Evolutionary conservation across 805 yeast species (phyloP).

Genomic region (Saturnispora bothae): DNA sequence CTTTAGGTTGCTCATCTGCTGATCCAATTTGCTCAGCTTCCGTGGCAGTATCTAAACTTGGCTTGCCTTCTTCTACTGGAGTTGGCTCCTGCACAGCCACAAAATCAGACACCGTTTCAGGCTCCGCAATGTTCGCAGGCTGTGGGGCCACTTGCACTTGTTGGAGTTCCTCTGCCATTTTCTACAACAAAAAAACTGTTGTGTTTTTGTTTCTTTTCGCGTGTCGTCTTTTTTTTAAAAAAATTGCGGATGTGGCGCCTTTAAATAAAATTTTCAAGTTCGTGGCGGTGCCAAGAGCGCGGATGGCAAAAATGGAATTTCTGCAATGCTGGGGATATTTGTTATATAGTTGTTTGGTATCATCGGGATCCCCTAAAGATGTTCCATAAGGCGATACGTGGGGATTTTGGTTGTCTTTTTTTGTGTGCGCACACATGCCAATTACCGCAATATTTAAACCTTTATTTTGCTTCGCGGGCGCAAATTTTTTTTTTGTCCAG

Average conservation of each 20-base stretch:
- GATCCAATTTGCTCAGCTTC: neutral
- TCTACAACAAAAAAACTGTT: neutral
- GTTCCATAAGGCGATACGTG: too few species aligned
- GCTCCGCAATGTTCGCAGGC: neutral
- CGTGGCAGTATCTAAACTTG: neutral
- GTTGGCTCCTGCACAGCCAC: neutral
- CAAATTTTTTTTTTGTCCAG: neutral
- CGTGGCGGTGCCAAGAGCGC: too few species aligned
- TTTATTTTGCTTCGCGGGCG: neutral
- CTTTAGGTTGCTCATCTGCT: neutral
- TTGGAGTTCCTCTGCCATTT: neutral
- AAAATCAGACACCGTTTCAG: too few species aligned
- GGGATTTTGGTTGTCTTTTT: too few species aligned
- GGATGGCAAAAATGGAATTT: too few species aligned
- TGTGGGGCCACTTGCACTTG: neutral
- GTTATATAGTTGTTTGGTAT: too few species aligned
- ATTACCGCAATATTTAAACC: too few species aligned
- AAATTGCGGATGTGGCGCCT: constrained; percentile 4
- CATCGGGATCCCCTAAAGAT: too few species aligned
- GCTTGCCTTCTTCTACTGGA: neutral
- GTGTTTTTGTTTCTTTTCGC: constrained; percentile 1
- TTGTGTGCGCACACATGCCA: neutral
- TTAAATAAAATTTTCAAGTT: constrained; percentile 2
- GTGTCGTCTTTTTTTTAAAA: constrained; percentile 1
- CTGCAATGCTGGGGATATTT: neutral